phyloP scores from a whole-genome alignment of 2,329 filamentous ascomycete genomes.

The Fusarium oligoseptatum region DNA sequence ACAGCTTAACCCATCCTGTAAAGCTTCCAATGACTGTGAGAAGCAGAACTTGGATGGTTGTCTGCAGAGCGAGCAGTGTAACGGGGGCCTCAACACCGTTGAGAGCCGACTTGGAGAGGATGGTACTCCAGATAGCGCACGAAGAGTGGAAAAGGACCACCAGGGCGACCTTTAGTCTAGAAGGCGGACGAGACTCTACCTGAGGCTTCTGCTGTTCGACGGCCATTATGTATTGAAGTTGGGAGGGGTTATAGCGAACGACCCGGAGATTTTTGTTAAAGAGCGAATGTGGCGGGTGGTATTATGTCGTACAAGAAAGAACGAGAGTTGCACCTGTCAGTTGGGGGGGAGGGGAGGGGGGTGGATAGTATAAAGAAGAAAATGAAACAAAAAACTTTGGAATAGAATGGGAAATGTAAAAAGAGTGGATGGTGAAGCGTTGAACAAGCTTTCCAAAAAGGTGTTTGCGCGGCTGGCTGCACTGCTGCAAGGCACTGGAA shows the following conservation, averaged over 20 bases:
- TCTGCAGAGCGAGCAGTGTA: slow-evolving; percentile 44
- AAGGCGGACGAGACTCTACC: slow-evolving; percentile 32
- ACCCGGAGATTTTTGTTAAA: background rate
- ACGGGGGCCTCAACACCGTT: slow-evolving; percentile 46
- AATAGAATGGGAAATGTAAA: too few species aligned
- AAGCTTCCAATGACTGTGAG: slow-evolving; percentile 40
- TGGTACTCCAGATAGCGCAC: slow-evolving; percentile 46
- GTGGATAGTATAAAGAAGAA: too few species aligned
- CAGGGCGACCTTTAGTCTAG: slow-evolving; percentile 39
- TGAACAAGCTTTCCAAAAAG: too few species aligned
- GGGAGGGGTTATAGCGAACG: slow-evolving; percentile 17
- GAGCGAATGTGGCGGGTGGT: background rate
- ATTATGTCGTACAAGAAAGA: background rate
- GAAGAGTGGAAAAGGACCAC: slow-evolving; percentile 46
- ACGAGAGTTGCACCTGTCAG: too few species aligned
- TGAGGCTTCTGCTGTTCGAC: slow-evolving; percentile 32
- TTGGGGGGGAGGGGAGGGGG: too few species aligned
- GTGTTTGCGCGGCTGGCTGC: too few species aligned
- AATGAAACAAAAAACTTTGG: too few species aligned
- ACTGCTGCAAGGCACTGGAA: too few species aligned
- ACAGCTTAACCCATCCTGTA: slow-evolving; percentile 44
- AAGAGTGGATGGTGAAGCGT: too few species aligned
- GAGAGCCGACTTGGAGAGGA: slow-evolving; percentile 45
- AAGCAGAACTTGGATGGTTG: slow-evolving; percentile 41
- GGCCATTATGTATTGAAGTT: slow-evolving; percentile 18